Evolutionary conservation across 129 eudicot species (phyloP), one percentile per base, ranked within the genome.

Genomic region (Apium graveolens): DNA sequence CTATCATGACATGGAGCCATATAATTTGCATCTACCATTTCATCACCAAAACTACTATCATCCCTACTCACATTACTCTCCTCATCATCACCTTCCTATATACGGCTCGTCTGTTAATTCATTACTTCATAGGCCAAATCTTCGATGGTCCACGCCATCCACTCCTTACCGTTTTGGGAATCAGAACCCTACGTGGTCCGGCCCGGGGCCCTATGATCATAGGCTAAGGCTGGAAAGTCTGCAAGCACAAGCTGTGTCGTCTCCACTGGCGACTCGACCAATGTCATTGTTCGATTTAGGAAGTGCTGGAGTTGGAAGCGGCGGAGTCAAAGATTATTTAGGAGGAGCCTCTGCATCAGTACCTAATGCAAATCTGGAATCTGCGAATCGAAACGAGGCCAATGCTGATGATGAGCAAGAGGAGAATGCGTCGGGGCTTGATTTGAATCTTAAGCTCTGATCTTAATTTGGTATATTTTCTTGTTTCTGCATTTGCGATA

Each of bases 41-140:
- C 38, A 55, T 70, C 82, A 38, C 78, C 66, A 35, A 51, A 35
- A 35, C 32, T 68, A 34, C 43, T 80, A 82, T 81, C 79, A 80
- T 49, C 73, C 86, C n/a, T 80, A 76, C 70, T 83, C 43, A n/a
- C 26, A 73, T 13, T 86, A 83, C 71, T 76, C 92, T 26, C 43
- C 73, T n/a, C 75, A 55, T n/a, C 75, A 55, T 27, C 84, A 74
- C 11, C 21, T 78, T 31, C 66, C 82, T 26, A 69, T 88, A 55
- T 84, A 81, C n/a, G 84, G 85, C 24, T 14, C 85, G 48, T 35
- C 75, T 70, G 31, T 75, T 60, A 84, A 87, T 27, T 74, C 90
- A 0, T 75, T 82, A 68, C 74, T 83, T 71, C 89, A 88, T 51
- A 83, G 85, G 79, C 90, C 88, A 42, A 72, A 86, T 44, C 80